phyloP scores from a whole-genome alignment of 2,329 filamentous ascomycete species.

The Neonectria hederae region DNA sequence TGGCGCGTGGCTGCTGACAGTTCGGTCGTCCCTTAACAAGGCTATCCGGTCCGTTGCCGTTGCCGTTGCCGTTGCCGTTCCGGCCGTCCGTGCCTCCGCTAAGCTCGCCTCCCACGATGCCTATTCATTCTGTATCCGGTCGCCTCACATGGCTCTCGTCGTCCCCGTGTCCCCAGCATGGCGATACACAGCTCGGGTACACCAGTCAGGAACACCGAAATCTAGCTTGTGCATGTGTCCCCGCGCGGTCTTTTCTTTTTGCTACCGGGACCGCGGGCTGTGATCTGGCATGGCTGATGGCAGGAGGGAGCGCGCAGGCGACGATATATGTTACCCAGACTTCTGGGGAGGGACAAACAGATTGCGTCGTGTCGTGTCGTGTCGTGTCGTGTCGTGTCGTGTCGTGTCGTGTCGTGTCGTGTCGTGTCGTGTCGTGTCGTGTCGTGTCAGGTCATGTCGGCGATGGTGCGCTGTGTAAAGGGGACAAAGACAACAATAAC shows the following conservation, averaged over 20 bases:
- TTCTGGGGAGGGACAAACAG: background rate
- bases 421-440: background rate
- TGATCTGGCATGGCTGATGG: background rate
- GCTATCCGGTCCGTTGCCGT: background rate
- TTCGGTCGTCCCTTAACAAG: background rate
- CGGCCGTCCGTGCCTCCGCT: background rate
- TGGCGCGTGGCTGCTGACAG: background rate
- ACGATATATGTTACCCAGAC: background rate
- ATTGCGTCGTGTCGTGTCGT: background rate
- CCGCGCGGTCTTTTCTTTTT: background rate
- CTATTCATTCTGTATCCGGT: background rate
- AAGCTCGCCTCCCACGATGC: background rate
- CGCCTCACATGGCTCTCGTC: background rate
- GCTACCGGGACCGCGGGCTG: background rate
- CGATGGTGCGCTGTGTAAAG: conserved; percentile 3
- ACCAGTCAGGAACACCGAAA: background rate
- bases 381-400: background rate
- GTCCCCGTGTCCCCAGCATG: background rate
- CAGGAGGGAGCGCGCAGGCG: background rate
- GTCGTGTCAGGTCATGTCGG: conserved; percentile 4
- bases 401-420: too few species aligned
- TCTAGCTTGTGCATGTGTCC: conserved; percentile 4
- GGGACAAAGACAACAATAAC: background rate
- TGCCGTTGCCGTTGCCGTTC: background rate
- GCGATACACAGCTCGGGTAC: background rate